Conservation (phyloP, 768 basidiomycete genomes). For the Termitomyces sp. region DNA sequence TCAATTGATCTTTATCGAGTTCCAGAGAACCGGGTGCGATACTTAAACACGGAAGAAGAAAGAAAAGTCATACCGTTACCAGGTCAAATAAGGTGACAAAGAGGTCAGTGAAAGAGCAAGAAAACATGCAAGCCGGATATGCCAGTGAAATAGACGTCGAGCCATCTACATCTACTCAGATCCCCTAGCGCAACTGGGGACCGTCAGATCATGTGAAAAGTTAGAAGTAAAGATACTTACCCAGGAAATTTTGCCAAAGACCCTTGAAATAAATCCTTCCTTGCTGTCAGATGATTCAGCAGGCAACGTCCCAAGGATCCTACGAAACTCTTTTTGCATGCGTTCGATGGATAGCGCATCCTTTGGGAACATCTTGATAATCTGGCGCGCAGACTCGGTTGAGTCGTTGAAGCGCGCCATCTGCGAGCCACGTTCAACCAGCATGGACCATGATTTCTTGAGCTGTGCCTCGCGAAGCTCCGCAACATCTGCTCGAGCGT, state of each 20-base stretch:
- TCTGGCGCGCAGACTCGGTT: constrained; percentile 4
- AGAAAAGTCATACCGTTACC: background rate
- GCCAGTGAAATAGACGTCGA: background rate
- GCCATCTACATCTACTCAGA: background rate
- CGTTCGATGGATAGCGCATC: constrained; percentile 2
- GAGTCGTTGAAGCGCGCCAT: constrained; percentile 6
- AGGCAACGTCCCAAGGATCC: constrained; percentile 5
- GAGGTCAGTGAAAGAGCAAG: background rate
- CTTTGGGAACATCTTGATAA: constrained; percentile 7
- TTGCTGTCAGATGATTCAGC: background rate
- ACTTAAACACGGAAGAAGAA: background rate
- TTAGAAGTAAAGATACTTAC: background rate
- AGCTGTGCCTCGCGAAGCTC: constrained; percentile 9
- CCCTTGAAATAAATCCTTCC: constrained; percentile 9
- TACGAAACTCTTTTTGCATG: constrained; percentile 7
- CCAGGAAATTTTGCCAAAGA: constrained; percentile 7
- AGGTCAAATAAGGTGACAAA: background rate
- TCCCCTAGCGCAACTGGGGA: background rate
- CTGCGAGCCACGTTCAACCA: constrained; percentile 5
- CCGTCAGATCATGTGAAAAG: background rate
- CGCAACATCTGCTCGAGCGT: background rate
- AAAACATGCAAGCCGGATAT: background rate
- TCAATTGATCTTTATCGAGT: background rate
- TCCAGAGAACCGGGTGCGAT: background rate
- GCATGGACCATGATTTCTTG: constrained; percentile 6